phyloP scores from a whole-genome alignment of 139 green algal genomes.

The Chlorella vulgaris region DNA sequence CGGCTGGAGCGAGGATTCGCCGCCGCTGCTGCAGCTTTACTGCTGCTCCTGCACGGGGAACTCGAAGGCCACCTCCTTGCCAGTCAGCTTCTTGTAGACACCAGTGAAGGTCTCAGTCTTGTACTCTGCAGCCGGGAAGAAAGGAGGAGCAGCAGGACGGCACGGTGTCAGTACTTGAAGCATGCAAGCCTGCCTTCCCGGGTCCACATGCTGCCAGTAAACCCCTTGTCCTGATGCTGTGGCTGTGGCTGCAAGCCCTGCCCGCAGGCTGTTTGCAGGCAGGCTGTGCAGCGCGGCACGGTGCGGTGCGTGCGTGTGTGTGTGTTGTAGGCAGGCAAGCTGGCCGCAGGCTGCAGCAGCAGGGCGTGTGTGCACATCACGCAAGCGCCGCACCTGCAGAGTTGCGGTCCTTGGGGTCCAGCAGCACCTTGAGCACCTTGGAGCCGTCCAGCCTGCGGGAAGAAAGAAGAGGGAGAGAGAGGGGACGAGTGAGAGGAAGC shows the following conservation, averaged over 20 bases:
- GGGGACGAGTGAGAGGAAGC: background rate
- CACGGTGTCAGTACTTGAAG: background rate
- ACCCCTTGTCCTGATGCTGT: too few relatives aligned
- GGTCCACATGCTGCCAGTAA: too few relatives aligned
- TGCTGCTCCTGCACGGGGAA: constrained; percentile 69
- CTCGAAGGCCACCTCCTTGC: constrained; percentile 96
- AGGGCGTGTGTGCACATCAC: too few relatives aligned
- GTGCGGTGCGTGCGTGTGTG: too few relatives aligned
- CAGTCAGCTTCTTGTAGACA: constrained; percentile 99
- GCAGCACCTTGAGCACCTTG: constrained; percentile 91
- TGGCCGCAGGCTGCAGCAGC: background rate
- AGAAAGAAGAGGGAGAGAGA: background rate
- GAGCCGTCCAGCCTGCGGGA: constrained; percentile 82
- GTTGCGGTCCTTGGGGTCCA: constrained; percentile 99
- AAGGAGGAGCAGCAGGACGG: background rate
- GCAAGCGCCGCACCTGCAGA: constrained; percentile 32
- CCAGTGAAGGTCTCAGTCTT: constrained; percentile 98
- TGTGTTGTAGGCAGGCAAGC: background rate
- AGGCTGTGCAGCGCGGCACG: too few relatives aligned
- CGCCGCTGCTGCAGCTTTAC: background rate
- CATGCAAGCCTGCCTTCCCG: too few relatives aligned
- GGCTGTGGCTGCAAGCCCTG: too few relatives aligned
- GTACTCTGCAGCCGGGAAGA: constrained; percentile 80
- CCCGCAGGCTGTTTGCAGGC: too few relatives aligned
- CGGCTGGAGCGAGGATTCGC: too few relatives aligned